Percentiles rank a stretch among this genome's conserved stretches.
Evolutionary conservation across 2,329 filamentous ascomycete species (phyloP).

Genomic region (Rasamsonia emersonii): DNA sequence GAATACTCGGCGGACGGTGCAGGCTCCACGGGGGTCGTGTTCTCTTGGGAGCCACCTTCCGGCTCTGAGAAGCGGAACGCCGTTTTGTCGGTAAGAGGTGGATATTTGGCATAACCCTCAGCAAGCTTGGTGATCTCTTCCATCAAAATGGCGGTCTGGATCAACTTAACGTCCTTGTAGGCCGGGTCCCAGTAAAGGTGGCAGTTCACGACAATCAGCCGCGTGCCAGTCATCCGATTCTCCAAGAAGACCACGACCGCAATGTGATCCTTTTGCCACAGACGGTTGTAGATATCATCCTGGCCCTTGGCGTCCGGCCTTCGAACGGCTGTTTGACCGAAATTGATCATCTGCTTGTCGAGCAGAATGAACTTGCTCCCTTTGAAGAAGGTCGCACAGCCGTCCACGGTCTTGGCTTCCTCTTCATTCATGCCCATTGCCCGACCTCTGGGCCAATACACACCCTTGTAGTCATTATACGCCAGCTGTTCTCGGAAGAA

Average conservation of each 20-base stretch:
- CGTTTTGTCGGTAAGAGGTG: constrained; percentile 71
- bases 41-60: constrained; percentile 30
- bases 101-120: constrained; percentile 73
- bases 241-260: constrained; percentile 88
- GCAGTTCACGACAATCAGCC: constrained; percentile 85
- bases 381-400: constrained; percentile 96
- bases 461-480: constrained; percentile 82
- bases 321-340: constrained; percentile 84
- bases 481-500: constrained; percentile 83
- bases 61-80: constrained; percentile 44
- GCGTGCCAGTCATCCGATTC: constrained; percentile 79
- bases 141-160: constrained; percentile 93
- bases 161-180: constrained; percentile 87
- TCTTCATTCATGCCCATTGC: constrained; percentile 87
- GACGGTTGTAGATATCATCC: constrained; percentile 94
- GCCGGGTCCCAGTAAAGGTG: constrained; percentile 93
- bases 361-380: constrained; percentile 86
- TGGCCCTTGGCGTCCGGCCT: constrained; percentile 95
- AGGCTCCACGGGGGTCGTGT: constrained; percentile 48
- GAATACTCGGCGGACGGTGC: constrained; percentile 80
- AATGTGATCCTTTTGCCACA: constrained; percentile 98
- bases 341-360: constrained; percentile 91
- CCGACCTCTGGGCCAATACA: constrained; percentile 84
- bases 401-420: constrained; percentile 84
- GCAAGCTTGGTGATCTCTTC: constrained; percentile 80